A percentile compares a stretch with the other conserved stretches of the same genome.
Evolutionary conservation across 2,329 filamentous ascomycete genomes (phyloP).

Genomic region (Colletotrichum cuscutae): DNA sequence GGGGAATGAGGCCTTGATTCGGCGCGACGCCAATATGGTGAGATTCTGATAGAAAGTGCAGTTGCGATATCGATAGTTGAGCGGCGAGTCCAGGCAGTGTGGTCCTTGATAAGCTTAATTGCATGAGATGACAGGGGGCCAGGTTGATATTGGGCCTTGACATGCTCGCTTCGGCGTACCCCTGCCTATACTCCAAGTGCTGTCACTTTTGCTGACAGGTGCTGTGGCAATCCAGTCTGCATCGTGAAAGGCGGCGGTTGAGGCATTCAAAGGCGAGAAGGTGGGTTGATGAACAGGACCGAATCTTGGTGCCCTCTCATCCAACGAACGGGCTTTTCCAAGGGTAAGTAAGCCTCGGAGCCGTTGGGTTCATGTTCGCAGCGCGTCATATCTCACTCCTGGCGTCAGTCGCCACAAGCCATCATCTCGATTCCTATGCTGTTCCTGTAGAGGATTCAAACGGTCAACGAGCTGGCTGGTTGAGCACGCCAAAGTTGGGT

Average conservation of each 20-base stretch:
- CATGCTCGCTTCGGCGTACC: neutral
- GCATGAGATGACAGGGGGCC: neutral
- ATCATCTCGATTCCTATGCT: slow-evolving; percentile 7
- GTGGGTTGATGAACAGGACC: neutral
- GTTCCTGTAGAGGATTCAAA: slow-evolving; percentile 6
- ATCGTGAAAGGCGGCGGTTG: neutral
- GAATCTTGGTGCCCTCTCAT: neutral
- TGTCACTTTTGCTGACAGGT: neutral
- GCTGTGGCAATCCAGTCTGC: neutral
- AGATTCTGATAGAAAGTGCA: neutral
- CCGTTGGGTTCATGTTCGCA: neutral
- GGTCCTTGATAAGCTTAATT: slow-evolving; percentile 27
- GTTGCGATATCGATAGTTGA: neutral
- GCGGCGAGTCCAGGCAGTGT: neutral
- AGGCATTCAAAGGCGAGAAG: neutral
- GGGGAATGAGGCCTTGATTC: neutral
- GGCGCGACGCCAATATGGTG: neutral
- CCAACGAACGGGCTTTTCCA: neutral
- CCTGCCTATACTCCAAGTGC: neutral
- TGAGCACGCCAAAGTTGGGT: neutral
- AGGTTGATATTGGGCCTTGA: neutral
- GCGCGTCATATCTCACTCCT: slow-evolving; percentile 9
- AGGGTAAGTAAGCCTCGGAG: neutral
- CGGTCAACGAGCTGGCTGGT: slow-evolving; percentile 8
- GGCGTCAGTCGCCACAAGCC: neutral